Evolutionary conservation across 352 stramenopile species (phyloP), one percentile per base, ranked within the genome.

Genomic region (Phytophthora boehmeriae): DNA sequence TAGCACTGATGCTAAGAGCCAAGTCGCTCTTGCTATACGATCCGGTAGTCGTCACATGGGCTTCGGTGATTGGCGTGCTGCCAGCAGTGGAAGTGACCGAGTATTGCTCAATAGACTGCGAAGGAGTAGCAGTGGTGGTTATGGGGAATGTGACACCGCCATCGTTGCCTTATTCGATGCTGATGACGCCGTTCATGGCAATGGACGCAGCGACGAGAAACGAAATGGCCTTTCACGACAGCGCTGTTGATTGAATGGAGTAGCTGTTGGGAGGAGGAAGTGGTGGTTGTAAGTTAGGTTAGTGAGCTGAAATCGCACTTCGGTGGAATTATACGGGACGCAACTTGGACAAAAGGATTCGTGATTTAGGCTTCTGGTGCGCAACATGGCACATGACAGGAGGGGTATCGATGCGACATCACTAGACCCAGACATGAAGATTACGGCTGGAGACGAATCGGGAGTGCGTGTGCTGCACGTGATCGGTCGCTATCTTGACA

Each of bases 81-180:
- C 38, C 38, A 44, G 38, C 38, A 9, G 38, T 44, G 38, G 38
- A 44, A 9, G 38, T 44, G 13, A 44, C 38, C 38, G 22, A 9
- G 8, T 9, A 22, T 41, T 68, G 54, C 27, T 59, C 49, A 36
- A 43, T 22, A 4, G 60, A 68, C 41, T 68, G 45, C 46, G 54
- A 32, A 4, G 60, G 54, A 5, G 60, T 45, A 5, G 54, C 46
- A 8, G 48, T 68, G 16, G 47, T 68, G 39, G 48, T 16, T 13
- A 35, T 48, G 9, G 49, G 49, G 14, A 54, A 30, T 22, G 38
- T 61, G 19, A 64, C 44, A 19, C 62, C 62, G 23, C 62, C 62
- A 19, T 54, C 54, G 27, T 70, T 54, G 44, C 62, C 62, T 55
- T 70, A 54, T 5, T 70, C 62, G 19, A 70, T 35, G 23, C 54